A percentile compares a stretch with the other conserved stretches of the same genome.
Evolutionary conservation across 495 filamentous ascomycete genomes (phyloP).

Genomic region (Neurospora discreta): DNA sequence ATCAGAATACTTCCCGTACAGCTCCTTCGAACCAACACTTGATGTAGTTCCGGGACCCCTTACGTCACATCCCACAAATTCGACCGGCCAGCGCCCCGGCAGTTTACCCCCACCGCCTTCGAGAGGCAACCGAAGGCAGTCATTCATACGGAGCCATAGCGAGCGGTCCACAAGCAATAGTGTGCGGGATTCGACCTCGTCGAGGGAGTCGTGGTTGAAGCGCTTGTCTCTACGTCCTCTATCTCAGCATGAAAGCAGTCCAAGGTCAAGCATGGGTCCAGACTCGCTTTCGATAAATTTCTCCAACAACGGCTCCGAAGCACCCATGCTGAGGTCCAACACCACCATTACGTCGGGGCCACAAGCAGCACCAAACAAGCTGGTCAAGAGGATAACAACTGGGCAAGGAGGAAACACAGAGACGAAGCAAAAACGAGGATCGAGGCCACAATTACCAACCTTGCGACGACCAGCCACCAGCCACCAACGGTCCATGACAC

Average conservation of each 20-base stretch:
- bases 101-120: constrained; percentile 18
- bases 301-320: constrained; percentile 54
- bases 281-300: constrained; percentile 58
- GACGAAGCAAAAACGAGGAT: constrained; percentile 25
- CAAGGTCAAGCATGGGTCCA: constrained; percentile 52
- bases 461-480: constrained; percentile 75
- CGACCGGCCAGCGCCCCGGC: constrained; percentile 15
- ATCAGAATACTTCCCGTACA: constrained; percentile 24
- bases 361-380: constrained; percentile 61
- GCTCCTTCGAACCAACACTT: constrained; percentile 17
- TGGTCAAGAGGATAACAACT: constrained; percentile 74
- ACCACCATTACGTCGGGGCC: constrained; percentile 14
- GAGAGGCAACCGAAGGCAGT: constrained; percentile 28
- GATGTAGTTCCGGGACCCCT: constrained; percentile 16
- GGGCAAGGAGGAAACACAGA: constrained; percentile 35
- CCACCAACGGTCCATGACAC: constrained; percentile 68
- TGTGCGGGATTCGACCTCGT: constrained; percentile 39
- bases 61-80: constrained; percentile 21
- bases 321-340: constrained; percentile 44
- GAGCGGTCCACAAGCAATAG: constrained; percentile 29
- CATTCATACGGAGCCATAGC: constrained; percentile 30
- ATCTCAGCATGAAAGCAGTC: constrained; percentile 56
- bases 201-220: constrained; percentile 63
- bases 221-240: constrained; percentile 59
- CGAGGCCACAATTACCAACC: constrained; percentile 43